Percentiles rank a stretch among this genome's conserved stretches.
Conservation (phyloP, 2,329 filamentous ascomycete species). For the Sporothrix luriei region DNA sequence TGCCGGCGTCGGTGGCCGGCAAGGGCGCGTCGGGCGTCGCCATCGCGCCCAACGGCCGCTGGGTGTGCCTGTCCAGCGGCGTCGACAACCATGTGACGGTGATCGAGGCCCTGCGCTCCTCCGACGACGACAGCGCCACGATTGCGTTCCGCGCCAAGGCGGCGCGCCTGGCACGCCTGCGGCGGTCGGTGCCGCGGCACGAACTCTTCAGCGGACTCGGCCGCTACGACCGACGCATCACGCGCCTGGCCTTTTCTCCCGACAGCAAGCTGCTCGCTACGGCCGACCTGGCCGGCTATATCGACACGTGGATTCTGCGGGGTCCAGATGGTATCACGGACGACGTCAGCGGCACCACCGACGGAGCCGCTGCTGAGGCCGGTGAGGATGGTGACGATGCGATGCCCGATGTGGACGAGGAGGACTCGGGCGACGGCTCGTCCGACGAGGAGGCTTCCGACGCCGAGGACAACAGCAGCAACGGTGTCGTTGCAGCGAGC, state of each 20-base stretch:
- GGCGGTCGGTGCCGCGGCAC: constrained; percentile 57
- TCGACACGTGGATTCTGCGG: constrained; percentile 82
- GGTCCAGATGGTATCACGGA: constrained; percentile 51
- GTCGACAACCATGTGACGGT: constrained; percentile 44
- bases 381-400: constrained; percentile 33
- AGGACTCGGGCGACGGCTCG: constrained; percentile 38
- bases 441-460: constrained; percentile 49
- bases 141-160: constrained; percentile 48
- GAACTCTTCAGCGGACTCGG: constrained; percentile 67
- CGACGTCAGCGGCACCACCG: constrained; percentile 37
- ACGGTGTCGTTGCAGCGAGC: neutral
- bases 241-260: constrained; percentile 73
- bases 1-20: constrained; percentile 59
- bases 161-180: constrained; percentile 49
- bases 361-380: constrained; percentile 37
- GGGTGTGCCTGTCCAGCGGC: constrained; percentile 58
- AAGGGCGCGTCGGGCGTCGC: constrained; percentile 69
- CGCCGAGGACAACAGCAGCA: constrained; percentile 8
- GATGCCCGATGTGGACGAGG: constrained; percentile 40
- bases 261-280: constrained; percentile 78
- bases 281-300: constrained; percentile 78
- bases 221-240: constrained; percentile 75
- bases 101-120: constrained; percentile 50
- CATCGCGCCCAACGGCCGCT: constrained; percentile 70
- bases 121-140: constrained; percentile 37